Base-by-base conservation (phyloP, 2,329 filamentous ascomycete genomes). In the Periconia digitata region DNA sequence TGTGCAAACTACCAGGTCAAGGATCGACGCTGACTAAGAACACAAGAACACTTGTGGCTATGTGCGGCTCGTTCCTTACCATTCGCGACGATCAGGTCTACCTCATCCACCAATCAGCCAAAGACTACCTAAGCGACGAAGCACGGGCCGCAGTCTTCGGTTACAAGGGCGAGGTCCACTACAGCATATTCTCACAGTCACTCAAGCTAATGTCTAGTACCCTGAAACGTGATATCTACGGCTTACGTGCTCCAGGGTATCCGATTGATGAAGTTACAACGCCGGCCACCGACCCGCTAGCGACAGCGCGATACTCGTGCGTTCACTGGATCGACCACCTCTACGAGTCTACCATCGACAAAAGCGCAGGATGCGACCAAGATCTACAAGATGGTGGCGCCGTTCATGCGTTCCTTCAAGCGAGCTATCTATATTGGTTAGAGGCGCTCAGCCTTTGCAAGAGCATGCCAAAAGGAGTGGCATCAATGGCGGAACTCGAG, bases 31-130 rank as follows among this genome's bases (percentile, higher is more conserved):
- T 51, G 4, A 38, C 21, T 17, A 24, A 37, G 13, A 53, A 22
- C 34, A 44, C 42, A 22, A 38, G n/a, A 43, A 47, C 39, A 35
- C 46, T 50, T 29, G 44, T 47, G 15, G 20, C 20, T 12, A 41
- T 46, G 2, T 77, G 72, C 50, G 70, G 72, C 22, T 77, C 70
- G 3, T 47, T 47, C 18, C 45, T 47, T 6, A 43, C 45, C 6
- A 2, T 43, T 5, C 39, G 29, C 16, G 39, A 43, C 24, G 20
- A 38, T n/a, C 43, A 24, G 7, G 32, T 47, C 24, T 47, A 43
- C 40, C 43, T 74, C 44, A 60, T 76, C 1, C 72, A 77, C 47
- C 68, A 74, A 44, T 76, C 74, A 1, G 75, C 72, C 0, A 74
- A 75, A 48, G 74, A 77, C 10, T 74, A 63, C 52, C 44, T 78